Evolutionary conservation across 169 alveolate genomes (phyloP).

Genomic region (Plasmodium gallinaceum): DNA sequence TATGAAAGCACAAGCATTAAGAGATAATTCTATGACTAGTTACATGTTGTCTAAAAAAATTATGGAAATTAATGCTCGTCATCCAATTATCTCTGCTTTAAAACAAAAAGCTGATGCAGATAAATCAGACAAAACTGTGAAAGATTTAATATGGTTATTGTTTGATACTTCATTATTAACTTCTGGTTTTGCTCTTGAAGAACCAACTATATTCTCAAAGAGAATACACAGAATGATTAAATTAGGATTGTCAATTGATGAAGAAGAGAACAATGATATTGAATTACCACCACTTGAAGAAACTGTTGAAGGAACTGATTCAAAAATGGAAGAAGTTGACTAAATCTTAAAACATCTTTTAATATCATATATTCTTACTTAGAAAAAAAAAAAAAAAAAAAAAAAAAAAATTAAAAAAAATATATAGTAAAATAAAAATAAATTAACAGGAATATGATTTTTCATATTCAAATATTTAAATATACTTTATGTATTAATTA

Average conservation of each 20-base stretch:
- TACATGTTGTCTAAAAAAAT: conserved; percentile 98
- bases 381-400: conserved; percentile 6
- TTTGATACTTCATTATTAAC: conserved; percentile 98
- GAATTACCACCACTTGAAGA: conserved; percentile 94
- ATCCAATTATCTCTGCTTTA: conserved; percentile 97
- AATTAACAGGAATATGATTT: not conserved
- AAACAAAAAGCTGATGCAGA: conserved; percentile 96
- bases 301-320: conserved; percentile 89
- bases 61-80: conserved; percentile 99
- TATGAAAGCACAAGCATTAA: conserved; percentile 99
- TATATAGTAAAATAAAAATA: not conserved
- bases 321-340: conserved; percentile 98
- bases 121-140: conserved; percentile 98
- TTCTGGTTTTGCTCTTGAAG: conserved; percentile 99
- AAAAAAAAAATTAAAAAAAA: not conserved
- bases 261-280: conserved; percentile 93
- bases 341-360: conserved; percentile 75
- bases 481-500: not conserved
- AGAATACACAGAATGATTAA: conserved; percentile 99
- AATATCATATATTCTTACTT: not conserved
- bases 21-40: conserved; percentile 97
- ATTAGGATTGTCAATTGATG: conserved; percentile 98
- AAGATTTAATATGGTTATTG: conserved; percentile 98
- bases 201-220: conserved; percentile 98
- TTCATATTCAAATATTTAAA: not conserved